Evolutionary conservation across 805 yeast genomes (phyloP).

Genomic region (Saturnispora besseyi): DNA sequence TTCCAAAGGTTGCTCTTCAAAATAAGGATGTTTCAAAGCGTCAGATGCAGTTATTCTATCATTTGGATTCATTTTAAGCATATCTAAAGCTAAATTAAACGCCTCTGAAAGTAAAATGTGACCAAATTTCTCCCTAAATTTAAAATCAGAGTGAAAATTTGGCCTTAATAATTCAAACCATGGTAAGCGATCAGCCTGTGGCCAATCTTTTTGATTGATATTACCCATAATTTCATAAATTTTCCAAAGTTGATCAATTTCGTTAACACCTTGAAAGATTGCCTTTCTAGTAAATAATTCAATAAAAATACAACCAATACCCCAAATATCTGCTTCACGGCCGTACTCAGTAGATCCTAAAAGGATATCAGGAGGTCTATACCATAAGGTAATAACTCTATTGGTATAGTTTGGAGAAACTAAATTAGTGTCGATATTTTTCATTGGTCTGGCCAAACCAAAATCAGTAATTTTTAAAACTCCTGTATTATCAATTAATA

Average conservation of each 20-base stretch:
- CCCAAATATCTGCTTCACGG: conserved; percentile 92
- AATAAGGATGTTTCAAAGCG: conserved; percentile 67
- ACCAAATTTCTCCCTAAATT: conserved; percentile 36
- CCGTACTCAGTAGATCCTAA: conserved; percentile 89
- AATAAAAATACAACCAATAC: conserved; percentile 82
- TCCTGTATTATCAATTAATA: conserved; percentile 55
- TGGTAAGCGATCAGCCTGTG: conserved; percentile 66
- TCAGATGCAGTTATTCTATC: conserved; percentile 57
- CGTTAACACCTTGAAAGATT: conserved; percentile 81
- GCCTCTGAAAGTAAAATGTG: conserved; percentile 39
- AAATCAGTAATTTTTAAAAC: conserved; percentile 68
- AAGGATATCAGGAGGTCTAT: conserved; percentile 90
- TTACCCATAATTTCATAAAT: conserved; percentile 85
- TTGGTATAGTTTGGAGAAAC: conserved; percentile 80
- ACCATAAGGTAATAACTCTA: conserved; percentile 94
- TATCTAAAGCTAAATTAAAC: conserved; percentile 52
- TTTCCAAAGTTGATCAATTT: conserved; percentile 68
- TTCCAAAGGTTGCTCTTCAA: conserved; percentile 57
- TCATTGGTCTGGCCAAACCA: conserved; percentile 74
- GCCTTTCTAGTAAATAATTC: conserved; percentile 74
- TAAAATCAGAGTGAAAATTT: conserved; percentile 28
- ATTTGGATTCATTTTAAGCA: conserved; percentile 62
- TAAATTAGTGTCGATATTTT: conserved; percentile 36
- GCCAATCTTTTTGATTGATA: conserved; percentile 68
- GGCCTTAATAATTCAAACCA: conserved; percentile 89